Percentiles rank a stretch among this genome's conserved stretches.
phyloP scores from a whole-genome alignment of 2,329 filamentous ascomycete genomes.

The Exophiala xenobiotica region DNA sequence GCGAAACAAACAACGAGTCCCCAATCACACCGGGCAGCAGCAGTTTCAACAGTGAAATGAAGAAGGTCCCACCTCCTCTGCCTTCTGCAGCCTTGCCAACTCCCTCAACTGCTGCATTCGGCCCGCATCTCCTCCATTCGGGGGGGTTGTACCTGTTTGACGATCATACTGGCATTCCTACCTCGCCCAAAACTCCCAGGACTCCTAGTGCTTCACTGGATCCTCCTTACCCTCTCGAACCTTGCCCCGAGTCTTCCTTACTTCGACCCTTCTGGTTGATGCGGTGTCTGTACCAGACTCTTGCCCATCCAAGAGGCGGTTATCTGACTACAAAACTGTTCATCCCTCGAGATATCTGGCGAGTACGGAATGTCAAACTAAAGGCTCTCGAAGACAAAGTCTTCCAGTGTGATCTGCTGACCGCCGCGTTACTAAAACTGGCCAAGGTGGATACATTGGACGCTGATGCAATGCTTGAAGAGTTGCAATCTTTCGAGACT shows the following conservation, averaged over 20 bases:
- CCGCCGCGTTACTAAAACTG: slow-evolving; percentile 81
- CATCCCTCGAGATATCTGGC: slow-evolving; percentile 88
- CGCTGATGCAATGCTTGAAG: slow-evolving; percentile 86
- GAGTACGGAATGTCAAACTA: slow-evolving; percentile 88
- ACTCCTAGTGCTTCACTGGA: slow-evolving; percentile 61
- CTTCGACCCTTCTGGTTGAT: slow-evolving; percentile 98
- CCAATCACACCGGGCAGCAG: slow-evolving; percentile 72
- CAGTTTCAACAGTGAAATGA: slow-evolving; percentile 56
- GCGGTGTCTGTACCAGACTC: slow-evolving; percentile 87
- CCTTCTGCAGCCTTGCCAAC: slow-evolving; percentile 64
- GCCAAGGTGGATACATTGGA: slow-evolving; percentile 82
- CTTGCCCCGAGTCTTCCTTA: slow-evolving; percentile 84
- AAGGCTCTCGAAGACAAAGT: slow-evolving; percentile 93
- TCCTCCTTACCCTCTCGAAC: slow-evolving; percentile 73
- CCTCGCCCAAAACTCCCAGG: slow-evolving; percentile 50
- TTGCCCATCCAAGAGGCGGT: slow-evolving; percentile 85
- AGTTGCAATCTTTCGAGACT: slow-evolving; percentile 85
- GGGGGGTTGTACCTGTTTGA: slow-evolving; percentile 82
- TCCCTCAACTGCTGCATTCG: slow-evolving; percentile 62
- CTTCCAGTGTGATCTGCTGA: slow-evolving; percentile 84
- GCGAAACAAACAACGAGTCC: slow-evolving; percentile 64
- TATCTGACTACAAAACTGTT: slow-evolving; percentile 92
- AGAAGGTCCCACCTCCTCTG: slow-evolving; percentile 48
- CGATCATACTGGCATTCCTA: slow-evolving; percentile 70
- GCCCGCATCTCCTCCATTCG: slow-evolving; percentile 55